These are phyloP conservation scores for Hypoxylon sp. DNA, from an alignment of 2,329 filamentous ascomycete species.

Conservation along the genomic window DNA sequence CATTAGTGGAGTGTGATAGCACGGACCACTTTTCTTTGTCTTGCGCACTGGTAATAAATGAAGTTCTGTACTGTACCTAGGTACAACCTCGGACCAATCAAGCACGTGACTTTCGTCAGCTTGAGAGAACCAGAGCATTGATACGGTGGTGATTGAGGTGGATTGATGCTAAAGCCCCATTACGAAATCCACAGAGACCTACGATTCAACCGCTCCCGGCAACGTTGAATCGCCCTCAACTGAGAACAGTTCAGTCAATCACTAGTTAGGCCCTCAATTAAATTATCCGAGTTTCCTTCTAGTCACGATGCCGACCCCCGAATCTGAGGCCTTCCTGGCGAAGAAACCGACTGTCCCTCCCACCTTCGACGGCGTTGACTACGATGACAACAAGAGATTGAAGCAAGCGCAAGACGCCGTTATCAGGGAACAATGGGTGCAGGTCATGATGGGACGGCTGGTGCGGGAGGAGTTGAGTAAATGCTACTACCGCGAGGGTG, in stretches of 20 bases:
- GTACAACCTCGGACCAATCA: neutral
- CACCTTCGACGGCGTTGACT: constrained; percentile 89
- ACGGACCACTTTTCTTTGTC: constrained; percentile 14
- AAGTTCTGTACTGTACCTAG: constrained; percentile 11
- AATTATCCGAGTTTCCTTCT: constrained; percentile 10
- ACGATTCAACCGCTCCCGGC: constrained; percentile 24
- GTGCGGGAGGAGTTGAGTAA: constrained; percentile 87
- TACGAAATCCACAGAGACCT: constrained; percentile 27
- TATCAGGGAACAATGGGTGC: constrained; percentile 89
- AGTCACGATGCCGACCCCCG: constrained; percentile 81
- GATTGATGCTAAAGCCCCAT: constrained; percentile 27
- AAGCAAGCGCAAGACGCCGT: constrained; percentile 88
- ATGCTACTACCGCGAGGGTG: constrained; percentile 87
- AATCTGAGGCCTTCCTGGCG: constrained; percentile 84
- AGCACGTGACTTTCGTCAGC: constrained; percentile 31
- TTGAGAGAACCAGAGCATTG: constrained; percentile 2
- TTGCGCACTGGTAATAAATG: neutral
- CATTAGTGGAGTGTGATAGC: constrained; percentile 30
- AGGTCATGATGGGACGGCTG: constrained; percentile 88
- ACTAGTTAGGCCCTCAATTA: constrained; percentile 6
- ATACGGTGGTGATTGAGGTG: constrained; percentile 1
- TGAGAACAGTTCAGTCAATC: neutral
- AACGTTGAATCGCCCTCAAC: constrained; percentile 16
- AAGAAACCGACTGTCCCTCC: constrained; percentile 87
- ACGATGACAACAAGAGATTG: constrained; percentile 83